Conservation (phyloP, 148 eudicot genomes). For the Cornus kousa region DNA sequence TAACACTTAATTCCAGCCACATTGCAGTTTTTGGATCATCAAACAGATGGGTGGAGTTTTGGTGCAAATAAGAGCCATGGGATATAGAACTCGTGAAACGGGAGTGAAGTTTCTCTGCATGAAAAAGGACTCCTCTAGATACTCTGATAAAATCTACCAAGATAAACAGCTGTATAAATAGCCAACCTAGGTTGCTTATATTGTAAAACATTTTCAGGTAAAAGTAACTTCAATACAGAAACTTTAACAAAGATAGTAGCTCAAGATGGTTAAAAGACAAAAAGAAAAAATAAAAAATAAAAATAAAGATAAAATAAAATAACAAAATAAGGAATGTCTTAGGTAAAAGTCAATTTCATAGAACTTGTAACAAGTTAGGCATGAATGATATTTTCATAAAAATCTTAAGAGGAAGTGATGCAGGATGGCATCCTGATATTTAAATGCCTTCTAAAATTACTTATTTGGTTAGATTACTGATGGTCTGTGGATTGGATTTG, state of each 20-base stretch:
- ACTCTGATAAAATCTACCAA: neutral
- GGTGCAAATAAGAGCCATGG: neutral
- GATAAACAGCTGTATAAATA: neutral
- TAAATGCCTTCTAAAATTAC: neutral
- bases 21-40: neutral
- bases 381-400: neutral
- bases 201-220: too few relatives aligned
- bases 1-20: too few relatives aligned
- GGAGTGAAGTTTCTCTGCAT: neutral
- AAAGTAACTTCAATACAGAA: too few relatives aligned
- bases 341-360: neutral
- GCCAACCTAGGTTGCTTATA: neutral
- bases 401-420: neutral
- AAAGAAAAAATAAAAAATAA: too few relatives aligned
- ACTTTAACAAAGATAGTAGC: neutral
- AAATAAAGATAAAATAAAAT: too few relatives aligned
- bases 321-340: too few relatives aligned
- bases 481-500: neutral
- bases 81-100: neutral
- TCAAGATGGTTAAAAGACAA: neutral
- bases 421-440: neutral
- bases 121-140: neutral
- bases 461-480: neutral
- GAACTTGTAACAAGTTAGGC: neutral
- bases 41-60: neutral